A percentile compares a stretch with the other conserved stretches of the same genome.
phyloP scores from a whole-genome alignment of 805 yeast genomes.

The Candida krabiensis region DNA sequence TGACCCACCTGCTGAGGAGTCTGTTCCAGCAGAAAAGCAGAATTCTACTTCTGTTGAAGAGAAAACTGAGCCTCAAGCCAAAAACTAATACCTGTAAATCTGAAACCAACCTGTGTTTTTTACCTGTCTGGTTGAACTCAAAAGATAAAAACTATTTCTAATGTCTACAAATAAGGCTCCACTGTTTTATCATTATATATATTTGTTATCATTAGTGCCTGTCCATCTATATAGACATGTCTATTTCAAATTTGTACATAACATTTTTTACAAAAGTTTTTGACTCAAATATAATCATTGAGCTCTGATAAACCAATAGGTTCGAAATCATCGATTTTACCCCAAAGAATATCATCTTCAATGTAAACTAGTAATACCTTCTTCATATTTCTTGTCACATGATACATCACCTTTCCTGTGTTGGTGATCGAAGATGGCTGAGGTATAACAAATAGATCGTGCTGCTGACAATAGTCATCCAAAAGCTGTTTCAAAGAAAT shows the following conservation, averaged over 20 bases:
- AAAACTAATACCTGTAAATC: not conserved
- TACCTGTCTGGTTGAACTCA: too few species aligned
- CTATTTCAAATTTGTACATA: conserved; percentile 1
- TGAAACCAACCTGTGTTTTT: too few species aligned
- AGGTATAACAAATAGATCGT: conserved; percentile 45
- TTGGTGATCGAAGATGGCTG: conserved; percentile 23
- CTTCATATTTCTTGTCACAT: conserved; percentile 38
- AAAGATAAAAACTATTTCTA: too few species aligned
- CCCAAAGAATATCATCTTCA: conserved; percentile 62
- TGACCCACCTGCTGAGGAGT: not conserved
- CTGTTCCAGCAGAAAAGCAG: not conserved
- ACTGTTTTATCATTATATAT: too few species aligned
- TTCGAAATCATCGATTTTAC: conserved; percentile 31
- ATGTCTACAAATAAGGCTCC: too few species aligned
- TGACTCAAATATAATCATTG: conserved; percentile 4
- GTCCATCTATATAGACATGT: too few species aligned
- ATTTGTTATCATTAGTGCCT: too few species aligned
- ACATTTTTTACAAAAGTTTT: too few species aligned
- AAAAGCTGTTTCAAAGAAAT: conserved; percentile 66
- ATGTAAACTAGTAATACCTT: conserved; percentile 46
- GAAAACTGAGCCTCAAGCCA: too few species aligned
- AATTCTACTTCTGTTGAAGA: too few species aligned
- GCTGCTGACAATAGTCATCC: conserved; percentile 53
- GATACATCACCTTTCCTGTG: conserved; percentile 45
- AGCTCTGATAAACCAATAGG: conserved; percentile 43